Conservation (phyloP, 176 grass and related monocot species). For the sorghum (Sorghum bicolor) region DNA sequence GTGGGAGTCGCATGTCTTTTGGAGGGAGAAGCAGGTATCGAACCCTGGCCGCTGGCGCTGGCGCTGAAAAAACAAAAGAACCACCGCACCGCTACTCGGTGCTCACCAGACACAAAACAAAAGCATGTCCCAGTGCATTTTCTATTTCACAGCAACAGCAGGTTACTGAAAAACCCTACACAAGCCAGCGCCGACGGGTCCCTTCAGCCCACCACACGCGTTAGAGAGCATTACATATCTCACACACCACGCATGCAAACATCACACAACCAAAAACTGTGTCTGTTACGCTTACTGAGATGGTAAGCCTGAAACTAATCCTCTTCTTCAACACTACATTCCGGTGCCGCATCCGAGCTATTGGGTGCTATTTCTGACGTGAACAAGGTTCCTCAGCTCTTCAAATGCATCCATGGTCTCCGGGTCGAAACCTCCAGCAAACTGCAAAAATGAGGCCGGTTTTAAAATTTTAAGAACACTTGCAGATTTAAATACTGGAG, state of each 20-base stretch:
- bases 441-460: slow-evolving; percentile 35
- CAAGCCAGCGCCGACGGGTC: neutral
- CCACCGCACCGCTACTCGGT: neutral
- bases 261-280: slow-evolving; percentile 19
- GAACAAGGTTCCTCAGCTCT: slow-evolving; percentile 87
- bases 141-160: slow-evolving; percentile 3
- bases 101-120: neutral
- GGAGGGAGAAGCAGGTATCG: too few relatives aligned
- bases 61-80: neutral
- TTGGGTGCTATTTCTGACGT: slow-evolving; percentile 78
- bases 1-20: too few relatives aligned
- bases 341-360: slow-evolving; percentile 8
- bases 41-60: too few relatives aligned
- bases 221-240: neutral
- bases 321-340: neutral
- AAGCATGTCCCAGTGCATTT: neutral
- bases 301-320: slow-evolving; percentile 51
- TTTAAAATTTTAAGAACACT: slow-evolving; percentile 16
- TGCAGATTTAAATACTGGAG: neutral
- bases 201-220: slow-evolving; percentile 17
- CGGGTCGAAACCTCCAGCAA: slow-evolving; percentile 89
- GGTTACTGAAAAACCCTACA: slow-evolving; percentile 26
- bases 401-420: slow-evolving; percentile 98
- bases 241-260: slow-evolving; percentile 18
- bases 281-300: slow-evolving; percentile 68